Evolutionary conservation across 208 protist genomes (phyloP).

Genomic region (Wallacemonas sp.): DNA sequence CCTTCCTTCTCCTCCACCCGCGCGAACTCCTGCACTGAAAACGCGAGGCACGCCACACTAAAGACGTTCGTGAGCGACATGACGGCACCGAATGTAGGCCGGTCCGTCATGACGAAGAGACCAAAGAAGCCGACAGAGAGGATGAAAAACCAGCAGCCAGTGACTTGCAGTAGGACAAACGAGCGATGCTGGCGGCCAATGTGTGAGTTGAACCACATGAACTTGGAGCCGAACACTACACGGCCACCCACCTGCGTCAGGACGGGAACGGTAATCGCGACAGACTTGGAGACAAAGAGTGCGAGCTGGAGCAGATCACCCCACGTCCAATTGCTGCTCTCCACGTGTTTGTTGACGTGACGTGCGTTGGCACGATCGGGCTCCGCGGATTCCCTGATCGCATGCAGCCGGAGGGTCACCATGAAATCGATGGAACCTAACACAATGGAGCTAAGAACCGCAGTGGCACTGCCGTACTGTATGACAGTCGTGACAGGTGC

Average conservation of each 20-base stretch:
- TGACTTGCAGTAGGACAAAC: slow-evolving; percentile 58
- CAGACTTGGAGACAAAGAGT: slow-evolving; percentile 33
- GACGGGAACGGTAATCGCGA: slow-evolving; percentile 43
- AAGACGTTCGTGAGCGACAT: slow-evolving; percentile 31
- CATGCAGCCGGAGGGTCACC: slow-evolving; percentile 19
- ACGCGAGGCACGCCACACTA: slow-evolving; percentile 43
- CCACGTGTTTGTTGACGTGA: slow-evolving; percentile 10
- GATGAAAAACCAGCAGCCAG: slow-evolving; percentile 58
- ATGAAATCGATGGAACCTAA: slow-evolving; percentile 14
- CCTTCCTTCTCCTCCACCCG: not conserved
- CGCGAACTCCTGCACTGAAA: slow-evolving; percentile 42
- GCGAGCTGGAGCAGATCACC: slow-evolving; percentile 27
- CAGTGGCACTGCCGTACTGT: slow-evolving; percentile 35
- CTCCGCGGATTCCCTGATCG: not conserved
- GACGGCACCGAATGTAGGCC: slow-evolving; percentile 17
- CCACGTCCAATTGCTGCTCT: slow-evolving; percentile 33
- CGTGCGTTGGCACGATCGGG: not conserved
- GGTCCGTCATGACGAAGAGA: slow-evolving; percentile 45
- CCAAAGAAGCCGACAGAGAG: slow-evolving; percentile 13
- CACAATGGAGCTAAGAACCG: slow-evolving; percentile 24
- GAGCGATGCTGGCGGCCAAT: slow-evolving; percentile 17
- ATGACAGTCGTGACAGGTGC: slow-evolving; percentile 30
- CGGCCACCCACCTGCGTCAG: slow-evolving; percentile 16
- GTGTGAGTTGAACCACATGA: slow-evolving; percentile 21
- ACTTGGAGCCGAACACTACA: slow-evolving; percentile 6